Evolutionary conservation across 768 basidiomycete species (phyloP).

Genomic region (Leccinum boreale): DNA sequence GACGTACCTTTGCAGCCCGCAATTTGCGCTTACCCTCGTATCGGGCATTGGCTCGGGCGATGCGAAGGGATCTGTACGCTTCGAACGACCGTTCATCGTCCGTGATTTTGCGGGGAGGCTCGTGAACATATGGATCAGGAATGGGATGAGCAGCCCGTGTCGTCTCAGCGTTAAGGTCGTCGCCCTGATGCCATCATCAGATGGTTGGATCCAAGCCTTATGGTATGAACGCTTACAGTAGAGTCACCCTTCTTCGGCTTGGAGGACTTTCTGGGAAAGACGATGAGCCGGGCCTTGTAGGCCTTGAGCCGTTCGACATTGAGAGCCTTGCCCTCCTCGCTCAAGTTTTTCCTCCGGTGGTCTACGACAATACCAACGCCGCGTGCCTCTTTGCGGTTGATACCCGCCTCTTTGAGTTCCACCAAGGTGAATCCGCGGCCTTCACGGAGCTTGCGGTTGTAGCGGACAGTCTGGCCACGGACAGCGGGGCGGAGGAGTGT

Average conservation of each 20-base stretch:
- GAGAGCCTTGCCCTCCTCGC: constrained; percentile 93
- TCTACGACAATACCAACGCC: constrained; percentile 95
- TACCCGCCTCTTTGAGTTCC: constrained; percentile 95
- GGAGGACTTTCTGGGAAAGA: constrained; percentile 94
- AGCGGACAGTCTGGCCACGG: constrained; percentile 92
- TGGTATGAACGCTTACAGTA: constrained; percentile 51
- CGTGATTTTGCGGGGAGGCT: constrained; percentile 92
- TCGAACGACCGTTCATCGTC: constrained; percentile 84
- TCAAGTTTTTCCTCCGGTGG: constrained; percentile 93
- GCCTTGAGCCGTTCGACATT: constrained; percentile 93
- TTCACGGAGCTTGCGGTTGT: constrained; percentile 96
- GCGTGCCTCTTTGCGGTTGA: constrained; percentile 90
- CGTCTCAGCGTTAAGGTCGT: constrained; percentile 75
- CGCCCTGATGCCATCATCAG: constrained; percentile 49
- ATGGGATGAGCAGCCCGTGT: constrained; percentile 68
- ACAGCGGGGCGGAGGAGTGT: constrained; percentile 94
- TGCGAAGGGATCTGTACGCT: constrained; percentile 87
- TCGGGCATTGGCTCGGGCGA: constrained; percentile 75
- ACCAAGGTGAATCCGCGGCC: constrained; percentile 94
- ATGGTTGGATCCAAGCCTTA: not conserved
- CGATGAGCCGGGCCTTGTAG: constrained; percentile 89
- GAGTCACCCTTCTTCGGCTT: constrained; percentile 98
- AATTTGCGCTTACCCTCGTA: constrained; percentile 87
- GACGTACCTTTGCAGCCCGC: constrained; percentile 77
- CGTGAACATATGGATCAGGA: constrained; percentile 62